Evolutionary conservation across 345 rosid genomes (phyloP).

Genomic region (Linum lewisii): DNA sequence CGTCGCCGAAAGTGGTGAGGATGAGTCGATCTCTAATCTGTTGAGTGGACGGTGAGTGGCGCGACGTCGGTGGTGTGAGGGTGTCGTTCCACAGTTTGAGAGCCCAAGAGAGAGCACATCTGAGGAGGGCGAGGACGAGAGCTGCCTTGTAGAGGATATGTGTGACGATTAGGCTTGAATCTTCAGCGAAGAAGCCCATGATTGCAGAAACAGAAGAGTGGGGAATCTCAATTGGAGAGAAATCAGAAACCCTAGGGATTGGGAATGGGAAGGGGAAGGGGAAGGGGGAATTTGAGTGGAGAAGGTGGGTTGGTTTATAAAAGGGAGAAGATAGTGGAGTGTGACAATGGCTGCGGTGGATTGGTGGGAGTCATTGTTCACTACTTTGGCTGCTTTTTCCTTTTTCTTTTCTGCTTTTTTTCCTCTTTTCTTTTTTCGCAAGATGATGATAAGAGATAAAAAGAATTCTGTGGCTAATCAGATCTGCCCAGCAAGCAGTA

Average conservation of each 20-base stretch:
- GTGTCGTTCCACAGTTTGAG: constrained; percentile 36
- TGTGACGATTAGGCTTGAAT: no score
- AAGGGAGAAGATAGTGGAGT: constrained; percentile 13
- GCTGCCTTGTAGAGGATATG: constrained; percentile 83
- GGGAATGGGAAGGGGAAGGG: not conserved
- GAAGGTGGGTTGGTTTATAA: constrained; percentile 16
- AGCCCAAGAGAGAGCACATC: constrained; percentile 65
- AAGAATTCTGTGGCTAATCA: no score
- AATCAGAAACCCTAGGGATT: constrained; percentile 38
- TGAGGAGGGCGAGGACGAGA: constrained; percentile 44
- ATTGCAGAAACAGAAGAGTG: constrained; percentile 54
- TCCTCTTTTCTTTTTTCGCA: no score
- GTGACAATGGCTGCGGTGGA: no score
- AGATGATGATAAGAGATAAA: no score
- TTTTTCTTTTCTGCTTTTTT: not conserved
- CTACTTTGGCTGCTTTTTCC: no score
- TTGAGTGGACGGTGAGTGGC: constrained; percentile 39
- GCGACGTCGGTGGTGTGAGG: no score
- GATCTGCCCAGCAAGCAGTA: no score
- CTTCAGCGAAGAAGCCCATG: no score
- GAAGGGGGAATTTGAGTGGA: constrained; percentile 15
- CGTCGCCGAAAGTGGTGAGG: no score
- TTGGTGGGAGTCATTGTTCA: constrained; percentile 5
- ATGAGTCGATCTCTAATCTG: constrained; percentile 45
- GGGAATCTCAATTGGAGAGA: constrained; percentile 58